Evolutionary conservation across 2,329 filamentous ascomycete species (phyloP).

Genomic region (Cladosporium austrohemisphaericum): DNA sequence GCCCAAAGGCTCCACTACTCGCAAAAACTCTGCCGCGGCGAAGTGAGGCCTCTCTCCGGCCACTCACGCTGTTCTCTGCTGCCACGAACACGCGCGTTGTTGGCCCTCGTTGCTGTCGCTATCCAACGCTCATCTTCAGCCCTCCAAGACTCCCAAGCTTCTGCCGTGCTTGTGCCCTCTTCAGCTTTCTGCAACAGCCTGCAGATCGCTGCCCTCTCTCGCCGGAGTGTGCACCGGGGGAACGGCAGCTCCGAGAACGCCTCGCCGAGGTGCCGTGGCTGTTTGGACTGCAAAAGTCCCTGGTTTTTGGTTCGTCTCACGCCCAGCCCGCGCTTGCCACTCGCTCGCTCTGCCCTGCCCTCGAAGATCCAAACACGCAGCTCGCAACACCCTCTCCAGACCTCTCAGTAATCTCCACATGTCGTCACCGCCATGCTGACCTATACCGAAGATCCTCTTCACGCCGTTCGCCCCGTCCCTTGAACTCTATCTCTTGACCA

Average conservation of each 20-base stretch:
- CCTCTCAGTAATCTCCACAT: slow-evolving; percentile 7
- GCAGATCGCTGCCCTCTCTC: slow-evolving; percentile 6
- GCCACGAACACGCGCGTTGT: background rate
- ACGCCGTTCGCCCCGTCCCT: background rate
- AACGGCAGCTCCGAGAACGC: no score
- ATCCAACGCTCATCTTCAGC: no score
- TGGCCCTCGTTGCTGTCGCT: background rate
- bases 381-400: background rate
- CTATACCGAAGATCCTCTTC: background rate
- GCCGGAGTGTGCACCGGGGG: no score
- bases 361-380: background rate
- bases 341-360: background rate
- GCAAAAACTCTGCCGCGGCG: background rate
- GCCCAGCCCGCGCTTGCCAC: background rate
- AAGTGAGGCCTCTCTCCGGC: background rate
- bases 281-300: no score
- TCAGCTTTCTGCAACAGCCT: no score
- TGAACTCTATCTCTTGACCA: slow-evolving; percentile 1
- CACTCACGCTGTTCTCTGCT: background rate
- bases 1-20: no score
- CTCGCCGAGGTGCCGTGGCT: no score
- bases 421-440: slow-evolving; percentile 8
- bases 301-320: background rate
- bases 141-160: background rate
- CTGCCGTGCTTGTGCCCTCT: slow-evolving; percentile 2